These are phyloP conservation scores for Umbelopsis sp. DNA, from an alignment of 371 early-diverging fungal genomes.

Conservation along the genomic window DNA sequence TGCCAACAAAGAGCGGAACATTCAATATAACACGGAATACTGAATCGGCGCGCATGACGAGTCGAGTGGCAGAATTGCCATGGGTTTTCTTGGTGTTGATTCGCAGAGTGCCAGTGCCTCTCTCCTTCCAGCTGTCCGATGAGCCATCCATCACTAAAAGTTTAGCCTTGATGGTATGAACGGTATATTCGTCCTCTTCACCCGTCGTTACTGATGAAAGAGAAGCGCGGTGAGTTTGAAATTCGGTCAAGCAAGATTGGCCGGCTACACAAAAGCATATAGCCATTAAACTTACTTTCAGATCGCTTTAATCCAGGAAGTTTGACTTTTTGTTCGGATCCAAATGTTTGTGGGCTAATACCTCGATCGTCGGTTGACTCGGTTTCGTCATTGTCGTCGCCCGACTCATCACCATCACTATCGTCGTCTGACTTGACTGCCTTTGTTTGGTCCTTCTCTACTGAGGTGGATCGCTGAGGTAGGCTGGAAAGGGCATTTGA, in stretches of 20 bases:
- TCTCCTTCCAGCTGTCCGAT: constrained; percentile 48
- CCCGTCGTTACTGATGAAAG: constrained; percentile 44
- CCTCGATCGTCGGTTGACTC: constrained; percentile 10
- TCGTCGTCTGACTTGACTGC: constrained; percentile 18
- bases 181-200: constrained; percentile 53
- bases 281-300: constrained; percentile 24
- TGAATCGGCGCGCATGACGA: constrained; percentile 69
- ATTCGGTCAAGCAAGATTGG: no score
- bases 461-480: constrained; percentile 15
- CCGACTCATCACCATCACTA: constrained; percentile 16
- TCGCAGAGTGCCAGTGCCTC: constrained; percentile 50
- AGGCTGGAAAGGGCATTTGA: constrained; percentile 29
- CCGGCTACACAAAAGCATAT: no score
- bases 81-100: constrained; percentile 37
- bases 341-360: constrained; percentile 26
- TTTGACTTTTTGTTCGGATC: constrained; percentile 31
- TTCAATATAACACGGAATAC: constrained; percentile 66
- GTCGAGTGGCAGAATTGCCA: constrained; percentile 33
- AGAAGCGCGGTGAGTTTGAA: no score
- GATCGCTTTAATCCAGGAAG: constrained; percentile 32
- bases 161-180: constrained; percentile 51
- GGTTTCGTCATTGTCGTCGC: constrained; percentile 19
- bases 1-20: constrained; percentile 51
- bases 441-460: constrained; percentile 6
- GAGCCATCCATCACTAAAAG: constrained; percentile 42